These are phyloP conservation scores for Wickerhamomyces strasburgensis DNA, from an alignment of 805 yeast genomes.

Conservation along the genomic window DNA sequence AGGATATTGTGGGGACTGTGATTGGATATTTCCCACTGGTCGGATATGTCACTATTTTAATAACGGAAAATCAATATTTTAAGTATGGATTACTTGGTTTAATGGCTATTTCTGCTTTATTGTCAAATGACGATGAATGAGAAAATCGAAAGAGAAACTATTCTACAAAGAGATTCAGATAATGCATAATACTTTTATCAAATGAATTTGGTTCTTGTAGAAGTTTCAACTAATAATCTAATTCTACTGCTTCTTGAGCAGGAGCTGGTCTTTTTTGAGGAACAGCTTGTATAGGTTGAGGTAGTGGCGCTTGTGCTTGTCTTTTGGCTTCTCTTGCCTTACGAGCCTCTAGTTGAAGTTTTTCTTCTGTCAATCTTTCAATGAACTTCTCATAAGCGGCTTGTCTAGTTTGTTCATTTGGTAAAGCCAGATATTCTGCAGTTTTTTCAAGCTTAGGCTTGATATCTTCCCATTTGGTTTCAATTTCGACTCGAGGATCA, in stretches of 20 bases:
- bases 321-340: neutral
- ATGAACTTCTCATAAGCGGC: slow-evolving; percentile 32
- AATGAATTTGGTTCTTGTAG: too few relatives aligned
- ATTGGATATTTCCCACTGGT: slow-evolving; percentile 84
- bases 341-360: slow-evolving; percentile 16
- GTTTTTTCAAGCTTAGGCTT: slow-evolving; percentile 25
- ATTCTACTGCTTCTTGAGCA: slow-evolving; percentile 25
- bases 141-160: neutral
- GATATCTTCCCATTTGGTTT: slow-evolving; percentile 34
- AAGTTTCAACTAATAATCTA: slow-evolving; percentile 27
- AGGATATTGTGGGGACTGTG: slow-evolving; percentile 87
- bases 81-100: slow-evolving; percentile 73
- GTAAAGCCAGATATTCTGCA: slow-evolving; percentile 32
- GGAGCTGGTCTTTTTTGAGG: slow-evolving; percentile 18
- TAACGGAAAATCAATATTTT: slow-evolving; percentile 83
- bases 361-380: slow-evolving; percentile 23
- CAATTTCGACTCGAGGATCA: slow-evolving; percentile 21
- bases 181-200: neutral
- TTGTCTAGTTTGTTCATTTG: slow-evolving; percentile 26
- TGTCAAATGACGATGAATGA: slow-evolving; percentile 44
- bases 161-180: neutral
- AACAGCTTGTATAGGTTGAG: neutral
- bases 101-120: slow-evolving; percentile 63
- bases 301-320: neutral
- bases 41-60: slow-evolving; percentile 87